Conservation (phyloP, 2,329 filamentous ascomycete species). For the Eutypa lata region DNA sequence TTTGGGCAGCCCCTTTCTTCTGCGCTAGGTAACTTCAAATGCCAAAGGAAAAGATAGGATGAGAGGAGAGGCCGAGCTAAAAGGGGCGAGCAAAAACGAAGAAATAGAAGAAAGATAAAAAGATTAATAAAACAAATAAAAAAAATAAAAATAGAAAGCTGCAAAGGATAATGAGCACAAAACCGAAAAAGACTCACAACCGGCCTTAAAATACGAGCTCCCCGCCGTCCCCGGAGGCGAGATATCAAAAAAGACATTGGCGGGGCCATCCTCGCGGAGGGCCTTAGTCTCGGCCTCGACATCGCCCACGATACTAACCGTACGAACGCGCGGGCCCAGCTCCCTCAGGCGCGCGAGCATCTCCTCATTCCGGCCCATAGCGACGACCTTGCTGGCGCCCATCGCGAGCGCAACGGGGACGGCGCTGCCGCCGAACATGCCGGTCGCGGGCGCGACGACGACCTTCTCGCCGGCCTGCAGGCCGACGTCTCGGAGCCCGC, state of each 20-base stretch:
- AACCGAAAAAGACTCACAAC: constrained; percentile 2
- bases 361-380: constrained; percentile 42
- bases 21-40: no score
- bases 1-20: no score
- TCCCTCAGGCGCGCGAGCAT: constrained; percentile 32
- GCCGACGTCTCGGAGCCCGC: constrained; percentile 41
- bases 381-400: constrained; percentile 46
- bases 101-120: no score
- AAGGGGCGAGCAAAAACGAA: no score
- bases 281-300: constrained; percentile 9
- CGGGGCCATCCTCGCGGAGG: constrained; percentile 19
- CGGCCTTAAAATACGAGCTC: constrained; percentile 38
- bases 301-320: constrained; percentile 33
- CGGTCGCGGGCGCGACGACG: constrained; percentile 44
- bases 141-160: no score
- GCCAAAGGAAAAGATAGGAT: no score
- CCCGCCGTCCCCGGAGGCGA: constrained; percentile 36
- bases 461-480: constrained; percentile 44
- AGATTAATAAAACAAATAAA: no score
- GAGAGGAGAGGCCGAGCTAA: no score
- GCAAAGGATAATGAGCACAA: no score
- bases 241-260: constrained; percentile 46
- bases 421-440: constrained; percentile 41
- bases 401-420: constrained; percentile 42
- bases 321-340: constrained; percentile 11